Percentiles rank a stretch among this genome's conserved stretches.
These are phyloP conservation scores for Danielia reshetovae DNA, from an alignment of 805 yeast genomes.

Conservation along the genomic window DNA sequence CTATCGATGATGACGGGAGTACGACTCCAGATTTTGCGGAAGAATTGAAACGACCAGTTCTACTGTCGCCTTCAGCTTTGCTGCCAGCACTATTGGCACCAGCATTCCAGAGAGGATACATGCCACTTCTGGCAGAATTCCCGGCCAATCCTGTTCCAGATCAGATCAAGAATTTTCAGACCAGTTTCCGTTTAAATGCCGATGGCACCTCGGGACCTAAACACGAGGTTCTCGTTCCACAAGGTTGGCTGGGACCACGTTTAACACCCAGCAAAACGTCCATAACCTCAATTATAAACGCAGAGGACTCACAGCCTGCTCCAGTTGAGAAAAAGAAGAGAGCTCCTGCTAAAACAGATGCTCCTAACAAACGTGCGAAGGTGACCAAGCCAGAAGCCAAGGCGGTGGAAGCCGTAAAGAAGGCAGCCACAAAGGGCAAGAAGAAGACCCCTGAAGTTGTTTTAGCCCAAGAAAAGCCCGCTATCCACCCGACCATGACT, in stretches of 20 bases:
- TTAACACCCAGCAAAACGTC: slow-evolving; percentile 28
- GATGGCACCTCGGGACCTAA: neutral
- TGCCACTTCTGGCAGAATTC: slow-evolving; percentile 6
- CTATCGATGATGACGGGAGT: too few species aligned
- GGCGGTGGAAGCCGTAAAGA: slow-evolving; percentile 4
- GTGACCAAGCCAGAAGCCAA: slow-evolving; percentile 9
- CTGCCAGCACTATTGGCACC: too few species aligned
- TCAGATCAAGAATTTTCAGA: slow-evolving; percentile 30
- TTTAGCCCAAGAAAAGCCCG: slow-evolving; percentile 11
- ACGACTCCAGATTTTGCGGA: too few species aligned
- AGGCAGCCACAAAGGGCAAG: slow-evolving; percentile 9
- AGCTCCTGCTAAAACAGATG: slow-evolving; percentile 10
- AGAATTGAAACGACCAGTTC: too few species aligned
- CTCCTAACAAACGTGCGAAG: slow-evolving; percentile 9
- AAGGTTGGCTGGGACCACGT: neutral
- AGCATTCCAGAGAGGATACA: too few species aligned
- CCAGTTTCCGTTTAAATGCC: slow-evolving; percentile 17
- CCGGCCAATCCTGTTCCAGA: slow-evolving; percentile 13
- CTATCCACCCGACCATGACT: slow-evolving; percentile 20
- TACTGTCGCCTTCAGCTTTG: too few species aligned
- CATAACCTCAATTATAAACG: slow-evolving; percentile 38
- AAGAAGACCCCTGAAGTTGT: slow-evolving; percentile 19
- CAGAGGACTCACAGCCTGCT: slow-evolving; percentile 21
- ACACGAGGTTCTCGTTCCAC: neutral
- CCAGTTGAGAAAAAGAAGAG: slow-evolving; percentile 11